Base-by-base conservation (phyloP, 164 flowering plant genomes). In the grape (Vitis vinifera) region DNA sequence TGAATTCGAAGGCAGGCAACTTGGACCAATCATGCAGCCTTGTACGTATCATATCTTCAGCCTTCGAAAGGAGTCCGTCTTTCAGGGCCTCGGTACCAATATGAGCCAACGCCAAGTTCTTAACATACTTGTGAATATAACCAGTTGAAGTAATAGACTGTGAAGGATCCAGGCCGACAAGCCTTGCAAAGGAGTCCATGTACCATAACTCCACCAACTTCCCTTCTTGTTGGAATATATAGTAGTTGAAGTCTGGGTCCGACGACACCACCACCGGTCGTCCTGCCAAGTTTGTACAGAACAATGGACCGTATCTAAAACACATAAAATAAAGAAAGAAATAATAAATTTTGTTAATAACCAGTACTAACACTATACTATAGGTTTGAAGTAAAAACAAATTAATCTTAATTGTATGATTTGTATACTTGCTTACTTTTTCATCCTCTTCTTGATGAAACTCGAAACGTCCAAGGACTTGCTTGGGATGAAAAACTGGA, bases 361-460 rank as follows among this genome's bases (percentile, higher is more conserved):
- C 2, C 27, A 23, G 27, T 23, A 23, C 27, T 1, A 23, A 23
- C 27, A 23, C 2, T 23, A 23, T 23, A 23, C 27, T 23, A 1
- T 2, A 23, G 27, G 6, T 14, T 16, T 19, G 23, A 19, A 19
- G 23, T 15, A 31, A 53, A 53, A 19, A 55, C 9, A 14, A 7
- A 52, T 53, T 47, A 3, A 17, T 30, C 3, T 27, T 51, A 8
- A 23, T 23, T 1, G 2, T 23, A 23, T 23, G 27, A 23, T 23
- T 23, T 23, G 27, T 23, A 23, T 23, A 23, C 27, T 23, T 31
- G 13, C 27, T 63, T 79, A 78, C 86, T 70, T 81, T 37, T 72
- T 65, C 51, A 81, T 31, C 67, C 84, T 74, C 4, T 27, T 69
- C 30, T 73, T 76, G 49, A 79, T 67, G 71, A 83, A 83, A 10